Evolutionary conservation across 1,139 yeast species (phyloP).

Genomic region (Taphrina communis): DNA sequence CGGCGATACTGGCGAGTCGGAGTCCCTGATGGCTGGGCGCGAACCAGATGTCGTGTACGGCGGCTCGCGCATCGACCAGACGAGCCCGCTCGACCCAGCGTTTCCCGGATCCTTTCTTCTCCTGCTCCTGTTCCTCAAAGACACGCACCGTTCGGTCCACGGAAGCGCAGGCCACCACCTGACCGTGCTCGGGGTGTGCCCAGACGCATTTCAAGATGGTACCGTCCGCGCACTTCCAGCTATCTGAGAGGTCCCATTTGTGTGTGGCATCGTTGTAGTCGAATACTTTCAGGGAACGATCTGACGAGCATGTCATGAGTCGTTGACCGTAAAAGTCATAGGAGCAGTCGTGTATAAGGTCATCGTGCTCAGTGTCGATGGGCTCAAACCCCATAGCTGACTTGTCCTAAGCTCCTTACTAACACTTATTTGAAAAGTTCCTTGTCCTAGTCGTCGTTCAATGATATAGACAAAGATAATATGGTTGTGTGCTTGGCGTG

Average conservation of each 20-base stretch:
- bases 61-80: conserved; percentile 58
- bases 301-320: conserved; percentile 89
- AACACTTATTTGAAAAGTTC: too few species aligned
- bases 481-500: background rate
- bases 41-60: conserved; percentile 85
- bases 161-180: conserved; percentile 83
- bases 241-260: conserved; percentile 80
- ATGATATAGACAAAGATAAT: too few species aligned
- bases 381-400: conserved; percentile 28
- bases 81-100: conserved; percentile 64
- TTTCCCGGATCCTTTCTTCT: conserved; percentile 57
- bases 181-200: conserved; percentile 95
- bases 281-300: conserved; percentile 87
- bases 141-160: conserved; percentile 86
- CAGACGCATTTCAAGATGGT: conserved; percentile 80
- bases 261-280: conserved; percentile 54
- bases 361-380: conserved; percentile 85
- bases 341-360: conserved; percentile 82
- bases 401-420: too few species aligned
- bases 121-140: conserved; percentile 77
- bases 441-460: too few species aligned
- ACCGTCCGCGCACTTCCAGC: conserved; percentile 95
- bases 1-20: conserved; percentile 83
- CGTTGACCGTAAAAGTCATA: conserved; percentile 85
- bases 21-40: conserved; percentile 87